Evolutionary conservation across 345 rosid species (phyloP), one percentile per base, ranked within the genome.

Genomic region (Lepidium sativum): DNA sequence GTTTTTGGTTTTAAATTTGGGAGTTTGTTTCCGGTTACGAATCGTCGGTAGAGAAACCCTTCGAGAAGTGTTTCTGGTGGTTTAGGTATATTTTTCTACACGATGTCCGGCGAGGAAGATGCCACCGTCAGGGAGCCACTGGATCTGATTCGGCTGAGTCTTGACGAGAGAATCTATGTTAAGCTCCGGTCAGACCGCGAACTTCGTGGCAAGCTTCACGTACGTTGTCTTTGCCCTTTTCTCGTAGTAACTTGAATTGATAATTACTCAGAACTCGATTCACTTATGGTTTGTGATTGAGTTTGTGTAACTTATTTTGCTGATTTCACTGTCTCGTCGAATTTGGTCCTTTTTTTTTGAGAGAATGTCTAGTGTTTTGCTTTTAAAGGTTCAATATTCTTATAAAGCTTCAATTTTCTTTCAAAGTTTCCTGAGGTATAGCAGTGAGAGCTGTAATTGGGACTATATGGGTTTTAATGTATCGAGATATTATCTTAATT

Each of bases 201-300:
- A 62, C 99, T 95, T 69, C 96, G 99, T 47, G 99, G 99, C 78
- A 94, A 94, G 82, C 96, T 94, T 67, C 99, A 94, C 71, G 99
- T 88, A 64, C 18, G 75, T 65, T 35, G 65, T 47, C 53, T 39
- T 37, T 56, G 11, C 59, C 27, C 23, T 34, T 6, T 50, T 6
- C 9, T 57, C 6, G 42, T 14, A 13, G 35, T 34, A 38, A 1
- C 23, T 58, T 27, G 21, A 3, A 2, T 49, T 39, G 20, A 3
- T 39, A 14, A 3, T 32, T 61, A 38, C 29, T n/a, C 18, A 0
- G 18, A 29, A 54, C 20, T 44, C 13, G 9, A 9, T 38, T 2
- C 14, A 7, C 9, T 10, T 5, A 23, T 12, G 6, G 1, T 29
- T 58, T 1, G 8, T 52, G 12, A 42, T 10, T 21, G 15, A 34